Evolutionary conservation across 2,329 filamentous ascomycete species (phyloP).

Genomic region (Pseudogymnoascus sp.): DNA sequence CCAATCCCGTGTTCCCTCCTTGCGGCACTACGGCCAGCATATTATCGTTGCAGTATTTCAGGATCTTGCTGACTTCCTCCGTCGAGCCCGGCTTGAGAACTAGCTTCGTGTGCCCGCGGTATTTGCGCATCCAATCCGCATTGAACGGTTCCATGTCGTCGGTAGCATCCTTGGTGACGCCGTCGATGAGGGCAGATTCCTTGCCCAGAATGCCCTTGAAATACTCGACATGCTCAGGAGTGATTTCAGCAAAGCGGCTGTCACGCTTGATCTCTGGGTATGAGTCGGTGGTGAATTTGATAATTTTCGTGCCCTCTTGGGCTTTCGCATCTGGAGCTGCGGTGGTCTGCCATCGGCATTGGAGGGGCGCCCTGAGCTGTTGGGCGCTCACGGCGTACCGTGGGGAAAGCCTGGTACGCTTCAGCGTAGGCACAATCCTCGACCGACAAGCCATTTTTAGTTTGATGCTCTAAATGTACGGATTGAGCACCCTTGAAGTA

Average conservation of each 20-base stretch:
- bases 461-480: neutral
- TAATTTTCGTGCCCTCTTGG: slow-evolving; percentile 34
- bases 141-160: slow-evolving; percentile 91
- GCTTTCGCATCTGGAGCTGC: slow-evolving; percentile 26
- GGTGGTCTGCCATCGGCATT: slow-evolving; percentile 18
- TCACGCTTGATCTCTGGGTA: slow-evolving; percentile 81
- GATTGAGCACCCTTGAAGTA: neutral
- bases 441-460: slow-evolving; percentile 12
- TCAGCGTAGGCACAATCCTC: slow-evolving; percentile 10
- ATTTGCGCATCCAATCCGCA: slow-evolving; percentile 98
- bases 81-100: slow-evolving; percentile 81
- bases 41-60: slow-evolving; percentile 93
- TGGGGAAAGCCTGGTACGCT: neutral
- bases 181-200: slow-evolving; percentile 76
- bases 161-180: slow-evolving; percentile 64
- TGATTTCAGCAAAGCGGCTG: slow-evolving; percentile 66
- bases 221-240: slow-evolving; percentile 69
- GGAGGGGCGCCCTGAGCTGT: slow-evolving; percentile 19
- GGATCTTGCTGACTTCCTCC: slow-evolving; percentile 81
- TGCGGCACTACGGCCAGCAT: slow-evolving; percentile 91
- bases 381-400: neutral
- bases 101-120: slow-evolving; percentile 79
- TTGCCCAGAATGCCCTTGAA: slow-evolving; percentile 78
- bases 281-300: slow-evolving; percentile 78
- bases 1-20: slow-evolving; percentile 92